Percentiles rank a stretch among this genome's conserved stretches.
These are phyloP conservation scores for Quercus dentata DNA, from an alignment of 306 rosid species.

Conservation along the genomic window DNA sequence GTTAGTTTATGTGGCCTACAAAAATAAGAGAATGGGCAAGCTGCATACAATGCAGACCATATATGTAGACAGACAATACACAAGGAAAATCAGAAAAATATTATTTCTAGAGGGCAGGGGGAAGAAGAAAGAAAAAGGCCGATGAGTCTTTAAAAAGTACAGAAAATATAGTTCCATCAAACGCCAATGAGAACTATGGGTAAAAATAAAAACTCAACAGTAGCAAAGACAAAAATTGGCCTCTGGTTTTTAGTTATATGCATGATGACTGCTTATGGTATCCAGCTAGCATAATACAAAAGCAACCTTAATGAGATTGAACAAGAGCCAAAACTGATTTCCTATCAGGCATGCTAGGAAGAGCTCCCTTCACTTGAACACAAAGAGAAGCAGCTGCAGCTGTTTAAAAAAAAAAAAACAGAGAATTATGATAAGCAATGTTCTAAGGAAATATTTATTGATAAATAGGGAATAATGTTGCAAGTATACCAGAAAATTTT, in stretches of 20 bases:
- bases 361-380: conserved; percentile 94
- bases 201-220: neutral
- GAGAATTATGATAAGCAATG: conserved; percentile 6
- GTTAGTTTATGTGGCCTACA: neutral
- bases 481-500: conserved; percentile 61
- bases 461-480: neutral
- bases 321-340: conserved; percentile 69
- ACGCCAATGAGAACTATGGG: no score
- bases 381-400: conserved; percentile 98
- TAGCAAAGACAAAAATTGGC: neutral
- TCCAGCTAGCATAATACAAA: neutral
- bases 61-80: neutral
- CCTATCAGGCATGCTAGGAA: conserved; percentile 94
- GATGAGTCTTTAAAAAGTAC: neutral
- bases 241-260: neutral
- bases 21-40: neutral
- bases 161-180: neutral
- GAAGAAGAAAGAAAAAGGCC: neutral
- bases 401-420: conserved; percentile 18
- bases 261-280: neutral
- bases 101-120: neutral
- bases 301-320: conserved; percentile 37
- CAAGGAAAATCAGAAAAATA: neutral
- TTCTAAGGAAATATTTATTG: neutral
- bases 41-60: neutral